Conservation (phyloP, 345 rosid species). For the Cochlearia excelsa region DNA sequence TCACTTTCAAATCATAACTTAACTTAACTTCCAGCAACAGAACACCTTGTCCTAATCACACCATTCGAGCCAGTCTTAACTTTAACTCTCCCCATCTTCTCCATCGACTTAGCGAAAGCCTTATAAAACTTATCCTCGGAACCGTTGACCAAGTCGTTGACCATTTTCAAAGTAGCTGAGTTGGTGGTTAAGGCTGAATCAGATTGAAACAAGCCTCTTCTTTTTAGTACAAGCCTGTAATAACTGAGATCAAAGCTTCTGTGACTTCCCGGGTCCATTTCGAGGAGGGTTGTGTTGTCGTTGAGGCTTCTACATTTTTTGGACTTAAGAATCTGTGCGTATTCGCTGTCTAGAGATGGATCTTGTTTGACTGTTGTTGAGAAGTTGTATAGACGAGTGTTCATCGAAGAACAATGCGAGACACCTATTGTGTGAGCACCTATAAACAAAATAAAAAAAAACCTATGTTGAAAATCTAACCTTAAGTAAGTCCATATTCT, state of each 20-base stretch:
- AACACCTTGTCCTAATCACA: slow-evolving; percentile 69
- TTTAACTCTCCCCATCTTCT: slow-evolving; percentile 64
- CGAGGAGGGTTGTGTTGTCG: slow-evolving; percentile 60
- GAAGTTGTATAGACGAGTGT: slow-evolving; percentile 67
- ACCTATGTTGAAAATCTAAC: background rate
- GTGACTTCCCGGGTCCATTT: slow-evolving; percentile 81
- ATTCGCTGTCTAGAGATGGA: slow-evolving; percentile 63
- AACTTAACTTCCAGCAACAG: slow-evolving; percentile 50
- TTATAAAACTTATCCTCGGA: slow-evolving; percentile 46
- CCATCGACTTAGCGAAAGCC: slow-evolving; percentile 69
- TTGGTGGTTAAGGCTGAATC: slow-evolving; percentile 65
- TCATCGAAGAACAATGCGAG: slow-evolving; percentile 63
- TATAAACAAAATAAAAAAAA: slow-evolving; percentile 16
- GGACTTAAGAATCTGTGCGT: slow-evolving; percentile 64
- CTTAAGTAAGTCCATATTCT: background rate
- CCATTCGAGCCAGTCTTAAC: slow-evolving; percentile 71
- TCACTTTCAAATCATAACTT: background rate
- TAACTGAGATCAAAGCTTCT: slow-evolving; percentile 71
- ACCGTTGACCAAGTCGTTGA: slow-evolving; percentile 52
- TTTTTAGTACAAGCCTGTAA: slow-evolving; percentile 49
- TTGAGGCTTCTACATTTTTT: slow-evolving; percentile 56
- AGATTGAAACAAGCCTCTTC: slow-evolving; percentile 76
- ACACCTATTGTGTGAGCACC: slow-evolving; percentile 87
- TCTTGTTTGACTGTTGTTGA: slow-evolving; percentile 57
- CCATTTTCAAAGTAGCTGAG: slow-evolving; percentile 42